These are phyloP conservation scores for Coemansia sp. DNA, from an alignment of 192 early-diverging fungal genomes.

Conservation along the genomic window DNA sequence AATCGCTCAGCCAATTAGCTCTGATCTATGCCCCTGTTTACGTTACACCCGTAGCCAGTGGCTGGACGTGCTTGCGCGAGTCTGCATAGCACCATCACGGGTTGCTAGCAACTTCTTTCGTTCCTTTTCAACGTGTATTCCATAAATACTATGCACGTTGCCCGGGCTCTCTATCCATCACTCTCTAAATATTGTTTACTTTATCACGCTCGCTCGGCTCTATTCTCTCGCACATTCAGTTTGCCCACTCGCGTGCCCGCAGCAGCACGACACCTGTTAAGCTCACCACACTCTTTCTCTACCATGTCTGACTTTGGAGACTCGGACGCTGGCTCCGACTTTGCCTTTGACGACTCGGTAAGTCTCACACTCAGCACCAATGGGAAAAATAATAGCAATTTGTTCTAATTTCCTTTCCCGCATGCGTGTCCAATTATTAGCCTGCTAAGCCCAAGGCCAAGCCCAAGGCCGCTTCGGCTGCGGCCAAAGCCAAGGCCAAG, in stretches of 20 bases:
- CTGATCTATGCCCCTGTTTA: background rate
- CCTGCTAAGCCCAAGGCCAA: conserved; percentile 40
- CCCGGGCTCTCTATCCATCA: conserved; percentile 7
- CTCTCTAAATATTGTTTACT: conserved; percentile 6
- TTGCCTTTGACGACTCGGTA: conserved; percentile 24
- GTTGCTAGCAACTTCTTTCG: background rate
- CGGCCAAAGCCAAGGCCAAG: conserved; percentile 19
- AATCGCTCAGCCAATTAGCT: background rate
- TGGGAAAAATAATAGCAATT: background rate
- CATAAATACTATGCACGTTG: background rate
- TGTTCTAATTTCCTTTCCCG: background rate
- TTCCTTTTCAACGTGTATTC: background rate
- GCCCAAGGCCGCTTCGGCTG: conserved; percentile 7
- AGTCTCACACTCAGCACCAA: background rate
- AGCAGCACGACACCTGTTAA: background rate
- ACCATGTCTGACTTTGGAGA: conserved; percentile 46
- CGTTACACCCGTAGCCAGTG: too few relatives aligned
- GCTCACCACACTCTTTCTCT: too few relatives aligned
- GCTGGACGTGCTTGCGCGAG: too few relatives aligned
- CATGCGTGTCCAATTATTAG: conserved; percentile 7
- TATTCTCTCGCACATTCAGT: background rate
- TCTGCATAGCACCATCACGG: too few relatives aligned
- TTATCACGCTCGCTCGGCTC: background rate
- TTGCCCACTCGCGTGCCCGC: background rate
- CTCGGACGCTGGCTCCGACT: conserved; percentile 44